phyloP scores from a whole-genome alignment of 2,329 filamentous ascomycete genomes.

The Orbilia blumenaviensis region DNA sequence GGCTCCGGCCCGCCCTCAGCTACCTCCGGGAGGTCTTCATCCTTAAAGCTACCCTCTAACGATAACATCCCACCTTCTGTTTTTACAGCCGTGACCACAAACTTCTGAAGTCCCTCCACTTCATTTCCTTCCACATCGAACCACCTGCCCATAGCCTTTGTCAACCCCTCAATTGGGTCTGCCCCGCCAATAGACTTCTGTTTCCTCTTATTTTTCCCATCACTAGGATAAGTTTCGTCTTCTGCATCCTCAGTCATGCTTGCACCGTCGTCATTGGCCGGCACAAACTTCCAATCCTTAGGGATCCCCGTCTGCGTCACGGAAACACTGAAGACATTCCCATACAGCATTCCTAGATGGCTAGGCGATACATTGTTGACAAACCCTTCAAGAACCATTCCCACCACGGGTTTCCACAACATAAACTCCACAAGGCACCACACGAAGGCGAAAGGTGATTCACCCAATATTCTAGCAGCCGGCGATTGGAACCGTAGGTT shows the following conservation, averaged over 20 bases:
- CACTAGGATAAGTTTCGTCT: constrained; percentile 42
- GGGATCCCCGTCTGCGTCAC: constrained; percentile 75
- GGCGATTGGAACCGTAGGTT: constrained; percentile 73
- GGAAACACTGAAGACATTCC: constrained; percentile 89
- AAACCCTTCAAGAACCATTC: constrained; percentile 78
- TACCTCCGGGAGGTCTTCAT: constrained; percentile 61
- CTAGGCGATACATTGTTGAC: constrained; percentile 88
- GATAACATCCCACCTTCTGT: constrained; percentile 81
- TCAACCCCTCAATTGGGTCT: constrained; percentile 59
- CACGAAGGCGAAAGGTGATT: constrained; percentile 84
- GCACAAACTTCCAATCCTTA: constrained; percentile 79
- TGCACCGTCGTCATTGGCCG: constrained; percentile 63
- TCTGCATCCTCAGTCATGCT: constrained; percentile 32
- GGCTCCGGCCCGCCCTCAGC: constrained; percentile 25
- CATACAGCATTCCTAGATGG: constrained; percentile 86
- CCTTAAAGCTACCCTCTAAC: constrained; percentile 86
- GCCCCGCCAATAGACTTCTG: constrained; percentile 23
- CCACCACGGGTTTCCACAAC: constrained; percentile 78
- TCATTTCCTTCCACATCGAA: constrained; percentile 74
- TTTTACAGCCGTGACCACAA: constrained; percentile 84
- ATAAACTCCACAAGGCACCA: constrained; percentile 90
- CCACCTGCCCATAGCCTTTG: constrained; percentile 74
- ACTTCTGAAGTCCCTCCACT: constrained; percentile 75
- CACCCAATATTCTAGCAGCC: constrained; percentile 72
- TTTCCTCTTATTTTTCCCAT: constrained; percentile 55